These are phyloP conservation scores for Penicillium sp. DNA, from an alignment of 2,329 filamentous ascomycete species.

Conservation along the genomic window DNA sequence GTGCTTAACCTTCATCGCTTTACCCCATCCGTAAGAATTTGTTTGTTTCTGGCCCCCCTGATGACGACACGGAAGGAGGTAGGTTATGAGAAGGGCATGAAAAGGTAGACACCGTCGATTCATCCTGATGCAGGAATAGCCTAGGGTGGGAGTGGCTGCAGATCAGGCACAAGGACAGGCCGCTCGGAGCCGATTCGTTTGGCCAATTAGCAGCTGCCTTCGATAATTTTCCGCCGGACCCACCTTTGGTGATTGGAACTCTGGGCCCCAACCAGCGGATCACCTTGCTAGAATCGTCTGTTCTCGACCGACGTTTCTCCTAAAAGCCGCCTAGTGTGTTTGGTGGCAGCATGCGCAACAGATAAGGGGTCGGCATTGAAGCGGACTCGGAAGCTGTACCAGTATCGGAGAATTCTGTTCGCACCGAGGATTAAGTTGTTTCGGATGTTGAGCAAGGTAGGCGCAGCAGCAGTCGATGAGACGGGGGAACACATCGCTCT, in stretches of 20 bases:
- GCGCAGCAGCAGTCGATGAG: background rate
- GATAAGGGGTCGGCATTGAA: background rate
- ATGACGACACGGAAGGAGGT: too few species aligned
- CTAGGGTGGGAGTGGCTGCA: too few species aligned
- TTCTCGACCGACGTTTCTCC: background rate
- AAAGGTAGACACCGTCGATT: too few species aligned
- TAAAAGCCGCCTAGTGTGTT: background rate
- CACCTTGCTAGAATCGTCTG: background rate
- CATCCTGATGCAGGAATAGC: too few species aligned
- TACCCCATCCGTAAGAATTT: background rate
- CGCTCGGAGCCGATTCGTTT: background rate
- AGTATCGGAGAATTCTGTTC: background rate
- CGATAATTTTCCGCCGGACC: background rate
- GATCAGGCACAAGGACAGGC: too few species aligned
- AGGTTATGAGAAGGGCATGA: too few species aligned
- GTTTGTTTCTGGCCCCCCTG: too few species aligned
- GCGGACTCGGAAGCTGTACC: background rate
- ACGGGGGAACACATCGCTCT: background rate
- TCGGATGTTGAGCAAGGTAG: background rate
- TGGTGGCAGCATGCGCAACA: background rate
- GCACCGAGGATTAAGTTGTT: background rate
- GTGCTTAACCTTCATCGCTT: background rate
- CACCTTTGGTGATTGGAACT: background rate
- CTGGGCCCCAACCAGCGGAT: background rate
- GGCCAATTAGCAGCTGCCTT: background rate